These are phyloP conservation scores for Flaveria brownii DNA, from an alignment of 129 eudicot genomes.

Conservation along the genomic window DNA sequence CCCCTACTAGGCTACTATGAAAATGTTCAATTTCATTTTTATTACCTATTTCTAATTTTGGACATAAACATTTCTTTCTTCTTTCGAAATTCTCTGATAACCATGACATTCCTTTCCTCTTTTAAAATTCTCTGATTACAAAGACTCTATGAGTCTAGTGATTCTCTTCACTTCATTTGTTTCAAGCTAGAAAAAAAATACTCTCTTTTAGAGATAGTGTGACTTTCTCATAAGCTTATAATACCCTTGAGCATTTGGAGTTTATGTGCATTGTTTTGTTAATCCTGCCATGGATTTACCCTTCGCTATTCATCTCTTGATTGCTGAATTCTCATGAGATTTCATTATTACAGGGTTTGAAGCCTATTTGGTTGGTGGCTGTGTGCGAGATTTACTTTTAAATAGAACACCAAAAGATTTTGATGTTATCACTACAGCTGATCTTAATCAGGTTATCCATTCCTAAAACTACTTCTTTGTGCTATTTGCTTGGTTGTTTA, in stretches of 20 bases:
- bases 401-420: conserved; percentile 82
- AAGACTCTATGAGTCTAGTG: neutral
- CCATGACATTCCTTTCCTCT: neutral
- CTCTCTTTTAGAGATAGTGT: neutral
- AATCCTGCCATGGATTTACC: no score
- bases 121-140: neutral
- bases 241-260: no score
- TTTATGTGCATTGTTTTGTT: neutral
- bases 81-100: neutral
- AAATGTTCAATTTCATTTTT: neutral
- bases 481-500: conserved; percentile 10
- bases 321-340: neutral
- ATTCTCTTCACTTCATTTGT: neutral
- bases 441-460: conserved; percentile 55
- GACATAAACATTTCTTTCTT: neutral
- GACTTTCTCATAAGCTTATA: neutral
- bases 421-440: conserved; percentile 86
- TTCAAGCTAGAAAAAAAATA: neutral
- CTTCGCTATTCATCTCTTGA: no score
- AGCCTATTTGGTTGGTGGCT: conserved; percentile 97
- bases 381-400: conserved; percentile 87
- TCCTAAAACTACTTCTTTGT: conserved; percentile 15
- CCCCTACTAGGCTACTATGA: neutral
- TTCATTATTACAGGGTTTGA: conserved; percentile 58
- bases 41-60: neutral